Percentiles rank a stretch among this genome's conserved stretches.
phyloP scores from a whole-genome alignment of 1,284 basidiomycete species.

The Puccinia novopanici region DNA sequence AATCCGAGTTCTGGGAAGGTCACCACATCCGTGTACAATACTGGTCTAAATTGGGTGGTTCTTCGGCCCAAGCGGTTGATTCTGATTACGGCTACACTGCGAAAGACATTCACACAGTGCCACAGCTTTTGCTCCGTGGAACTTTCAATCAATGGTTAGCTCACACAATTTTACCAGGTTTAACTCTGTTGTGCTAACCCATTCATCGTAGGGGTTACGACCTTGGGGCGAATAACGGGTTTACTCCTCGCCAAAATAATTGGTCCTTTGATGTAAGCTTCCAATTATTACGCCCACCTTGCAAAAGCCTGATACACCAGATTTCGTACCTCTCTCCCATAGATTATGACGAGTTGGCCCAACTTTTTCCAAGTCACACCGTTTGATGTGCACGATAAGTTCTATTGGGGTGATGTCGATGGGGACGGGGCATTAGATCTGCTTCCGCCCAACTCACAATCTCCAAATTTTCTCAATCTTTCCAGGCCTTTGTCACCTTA shows the following conservation, averaged over 20 bases:
- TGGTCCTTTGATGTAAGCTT: constrained; percentile 69
- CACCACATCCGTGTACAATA: constrained; percentile 85
- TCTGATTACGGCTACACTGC: constrained; percentile 70
- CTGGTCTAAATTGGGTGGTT: constrained; percentile 70
- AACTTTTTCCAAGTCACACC: constrained; percentile 83
- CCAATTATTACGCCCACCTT: not conserved
- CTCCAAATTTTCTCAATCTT: constrained; percentile 84
- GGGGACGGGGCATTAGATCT: constrained; percentile 83
- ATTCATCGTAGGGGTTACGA: constrained; percentile 67
- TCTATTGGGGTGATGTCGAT: constrained; percentile 78
- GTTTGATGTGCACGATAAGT: constrained; percentile 82
- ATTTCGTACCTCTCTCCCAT: not conserved
- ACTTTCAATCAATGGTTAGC: constrained; percentile 76
- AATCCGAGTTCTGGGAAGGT: constrained; percentile 72
- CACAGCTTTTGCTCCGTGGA: constrained; percentile 80
- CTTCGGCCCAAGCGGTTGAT: constrained; percentile 71
- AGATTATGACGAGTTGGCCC: constrained; percentile 81
- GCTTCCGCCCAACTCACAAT: constrained; percentile 77
- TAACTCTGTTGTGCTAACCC: not conserved
- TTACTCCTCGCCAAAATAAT: constrained; percentile 65
- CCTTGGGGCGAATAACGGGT: constrained; percentile 72
- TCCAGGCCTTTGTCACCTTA: constrained; percentile 66
- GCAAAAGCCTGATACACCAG: not conserved
- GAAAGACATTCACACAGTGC: constrained; percentile 69
- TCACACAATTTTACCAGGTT: not conserved